Evolutionary conservation across 106 monocot genomes (phyloP).

Genomic region (Dendrobium chrysotoxum): DNA sequence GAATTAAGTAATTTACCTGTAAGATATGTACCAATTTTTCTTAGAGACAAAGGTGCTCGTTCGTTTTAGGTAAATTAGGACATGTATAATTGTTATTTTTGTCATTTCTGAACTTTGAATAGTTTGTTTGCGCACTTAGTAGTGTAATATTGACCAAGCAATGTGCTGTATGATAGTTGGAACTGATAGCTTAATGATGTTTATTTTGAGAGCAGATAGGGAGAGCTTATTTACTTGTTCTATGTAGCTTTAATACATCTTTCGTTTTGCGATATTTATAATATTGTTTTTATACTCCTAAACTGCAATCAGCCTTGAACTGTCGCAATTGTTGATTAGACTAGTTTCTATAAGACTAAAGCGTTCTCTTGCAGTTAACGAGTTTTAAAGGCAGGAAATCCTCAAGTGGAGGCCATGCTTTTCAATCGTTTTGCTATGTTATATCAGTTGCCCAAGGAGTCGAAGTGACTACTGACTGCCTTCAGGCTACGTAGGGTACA

Average conservation of each 20-base stretch:
- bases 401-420: no score
- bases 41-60: neutral
- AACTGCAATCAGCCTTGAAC: neutral
- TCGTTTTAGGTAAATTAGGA: neutral
- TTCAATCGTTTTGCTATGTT: no score
- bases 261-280: neutral
- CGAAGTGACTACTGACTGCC: no score
- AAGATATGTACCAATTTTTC: conserved; percentile 5
- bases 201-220: neutral
- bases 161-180: neutral
- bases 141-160: neutral
- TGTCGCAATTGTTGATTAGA: no score
- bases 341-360: no score
- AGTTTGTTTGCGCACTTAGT: neutral
- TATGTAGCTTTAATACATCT: neutral
- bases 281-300: neutral
- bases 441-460: no score
- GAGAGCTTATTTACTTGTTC: neutral
- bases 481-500: no score
- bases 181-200: neutral
- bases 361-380: no score
- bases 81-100: conserved; percentile 3
- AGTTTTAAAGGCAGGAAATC: no score
- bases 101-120: neutral
- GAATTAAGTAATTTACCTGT: conserved; percentile 1